A percentile compares a stretch with the other conserved stretches of the same genome.
These are phyloP conservation scores for Triticum timopheevii DNA, from an alignment of 176 grass and related monocot genomes.

Conservation along the genomic window DNA sequence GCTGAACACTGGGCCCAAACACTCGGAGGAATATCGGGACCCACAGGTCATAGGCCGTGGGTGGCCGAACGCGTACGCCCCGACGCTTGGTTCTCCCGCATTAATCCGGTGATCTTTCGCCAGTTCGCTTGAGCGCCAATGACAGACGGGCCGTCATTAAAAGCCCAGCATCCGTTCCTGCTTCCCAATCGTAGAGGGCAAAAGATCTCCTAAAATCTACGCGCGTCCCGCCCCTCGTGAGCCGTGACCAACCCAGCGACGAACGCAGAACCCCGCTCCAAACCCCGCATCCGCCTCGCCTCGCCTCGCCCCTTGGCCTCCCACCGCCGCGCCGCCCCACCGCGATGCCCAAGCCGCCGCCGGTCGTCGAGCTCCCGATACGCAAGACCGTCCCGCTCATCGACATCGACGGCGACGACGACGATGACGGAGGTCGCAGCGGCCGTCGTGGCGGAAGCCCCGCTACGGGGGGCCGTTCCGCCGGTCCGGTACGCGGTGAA, in stretches of 20 bases:
- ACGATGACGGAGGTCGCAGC: neutral
- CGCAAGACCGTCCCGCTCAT: neutral
- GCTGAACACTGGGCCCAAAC: too few relatives aligned
- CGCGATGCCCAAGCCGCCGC: conserved; percentile 1
- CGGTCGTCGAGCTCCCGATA: neutral
- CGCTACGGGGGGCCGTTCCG: neutral
- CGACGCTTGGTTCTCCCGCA: neutral
- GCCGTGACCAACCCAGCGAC: neutral
- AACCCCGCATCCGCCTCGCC: neutral
- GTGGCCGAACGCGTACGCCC: too few relatives aligned
- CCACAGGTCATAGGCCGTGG: too few relatives aligned
- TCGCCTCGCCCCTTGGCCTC: neutral
- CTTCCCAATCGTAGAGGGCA: neutral
- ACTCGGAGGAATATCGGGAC: too few relatives aligned
- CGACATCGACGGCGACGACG: neutral
- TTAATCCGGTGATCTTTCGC: too few relatives aligned
- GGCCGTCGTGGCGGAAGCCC: neutral
- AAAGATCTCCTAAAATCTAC: neutral
- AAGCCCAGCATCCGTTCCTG: neutral
- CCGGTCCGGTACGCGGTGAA: neutral
- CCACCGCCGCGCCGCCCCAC: neutral
- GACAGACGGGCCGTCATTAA: neutral
- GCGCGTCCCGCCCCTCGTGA: neutral
- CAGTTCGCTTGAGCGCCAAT: neutral
- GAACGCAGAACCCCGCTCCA: neutral